Base-by-base conservation (phyloP, 1,284 basidiomycete species). In the Cystobasidiaceae sp. region DNA sequence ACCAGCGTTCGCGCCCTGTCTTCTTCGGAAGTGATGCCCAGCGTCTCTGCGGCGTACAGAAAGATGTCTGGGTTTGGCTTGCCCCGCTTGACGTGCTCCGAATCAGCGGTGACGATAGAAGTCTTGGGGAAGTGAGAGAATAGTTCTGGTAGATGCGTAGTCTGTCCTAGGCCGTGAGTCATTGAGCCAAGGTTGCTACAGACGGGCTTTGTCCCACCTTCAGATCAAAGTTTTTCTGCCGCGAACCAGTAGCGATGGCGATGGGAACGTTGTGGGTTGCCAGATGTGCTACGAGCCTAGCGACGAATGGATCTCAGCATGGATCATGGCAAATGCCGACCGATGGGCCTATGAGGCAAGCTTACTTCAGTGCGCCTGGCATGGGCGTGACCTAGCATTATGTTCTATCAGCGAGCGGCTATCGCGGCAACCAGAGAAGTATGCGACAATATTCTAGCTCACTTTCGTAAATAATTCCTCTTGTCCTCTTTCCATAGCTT, bases 21-120 rank as follows among this genome's bases (percentile, higher is more conserved):
- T 32, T 71, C 71, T 1, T 64, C 51, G 0, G 58, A 46, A 3
- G 15, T 25, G 41, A 73, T 69, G 21, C 67, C 69, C 2, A 73
- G 59, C 61, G 71, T 65, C 55, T 69, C 68, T 0, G 73, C 73
- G 3, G 69, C 72, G 32, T 70, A 69, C 49, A 72, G 56, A 44
- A 74, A 74, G 57, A 74, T 74, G 64, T 72, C 57, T 67, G 69
- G 51, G 58, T 69, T 6, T 58, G 69, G 59, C 69, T 71, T 59
- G 69, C 72, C 41, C 62, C 51, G 45, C 62, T 59, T 69, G 19
- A 64, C 58, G 8, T 67, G n/a, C 17, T 49, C 34, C 21, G 45
- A 48, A 50, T 64, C 66, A 19, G 56, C 59, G 7, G 55, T 63
- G 21, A 73, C 48, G 32, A 73, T 60, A n/a, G 50, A 52, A 11